Percentiles rank a stretch among this genome's conserved stretches.
phyloP scores from a whole-genome alignment of 495 filamentous ascomycete species.

The Podospora conica region DNA sequence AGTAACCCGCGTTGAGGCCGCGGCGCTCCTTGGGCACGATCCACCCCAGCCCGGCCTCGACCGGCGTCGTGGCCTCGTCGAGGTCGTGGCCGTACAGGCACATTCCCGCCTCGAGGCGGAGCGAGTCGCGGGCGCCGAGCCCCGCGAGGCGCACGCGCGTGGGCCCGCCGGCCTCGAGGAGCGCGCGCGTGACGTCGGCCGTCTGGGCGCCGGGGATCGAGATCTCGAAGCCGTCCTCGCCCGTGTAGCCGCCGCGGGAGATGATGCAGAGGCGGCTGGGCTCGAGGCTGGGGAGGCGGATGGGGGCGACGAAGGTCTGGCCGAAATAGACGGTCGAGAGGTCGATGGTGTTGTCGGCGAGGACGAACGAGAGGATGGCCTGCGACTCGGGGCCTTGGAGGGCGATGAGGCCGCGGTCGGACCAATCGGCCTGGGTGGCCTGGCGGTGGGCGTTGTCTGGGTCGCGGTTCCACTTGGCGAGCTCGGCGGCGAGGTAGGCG shows the following conservation, averaged over 20 bases:
- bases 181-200: slow-evolving; percentile 48
- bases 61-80: slow-evolving; percentile 80
- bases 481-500: slow-evolving; percentile 59
- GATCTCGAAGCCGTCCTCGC: slow-evolving; percentile 97
- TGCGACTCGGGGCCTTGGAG: slow-evolving; percentile 79
- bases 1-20: slow-evolving; percentile 53
- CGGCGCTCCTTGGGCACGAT: slow-evolving; percentile 74
- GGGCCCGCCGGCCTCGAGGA: slow-evolving; percentile 56
- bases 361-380: slow-evolving; percentile 51
- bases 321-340: slow-evolving; percentile 76
- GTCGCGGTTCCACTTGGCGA: slow-evolving; percentile 55
- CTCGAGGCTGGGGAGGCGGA: slow-evolving; percentile 35
- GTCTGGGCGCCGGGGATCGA: slow-evolving; percentile 62
- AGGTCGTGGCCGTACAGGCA: slow-evolving; percentile 98
- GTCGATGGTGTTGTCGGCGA: slow-evolving; percentile 47
- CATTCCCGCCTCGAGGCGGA: slow-evolving; percentile 94
- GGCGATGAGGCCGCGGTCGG: slow-evolving; percentile 65
- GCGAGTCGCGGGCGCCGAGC: slow-evolving; percentile 82
- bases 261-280: slow-evolving; percentile 58
- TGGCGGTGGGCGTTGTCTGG: slow-evolving; percentile 49
- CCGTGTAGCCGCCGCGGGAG: slow-evolving; percentile 88
- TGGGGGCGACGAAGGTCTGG: slow-evolving; percentile 49
- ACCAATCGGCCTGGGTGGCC: slow-evolving; percentile 47
- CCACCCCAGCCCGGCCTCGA: slow-evolving; percentile 78
- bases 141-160: slow-evolving; percentile 73